Base-by-base conservation (phyloP, 768 basidiomycete species). In the Boletus rubropictus region DNA sequence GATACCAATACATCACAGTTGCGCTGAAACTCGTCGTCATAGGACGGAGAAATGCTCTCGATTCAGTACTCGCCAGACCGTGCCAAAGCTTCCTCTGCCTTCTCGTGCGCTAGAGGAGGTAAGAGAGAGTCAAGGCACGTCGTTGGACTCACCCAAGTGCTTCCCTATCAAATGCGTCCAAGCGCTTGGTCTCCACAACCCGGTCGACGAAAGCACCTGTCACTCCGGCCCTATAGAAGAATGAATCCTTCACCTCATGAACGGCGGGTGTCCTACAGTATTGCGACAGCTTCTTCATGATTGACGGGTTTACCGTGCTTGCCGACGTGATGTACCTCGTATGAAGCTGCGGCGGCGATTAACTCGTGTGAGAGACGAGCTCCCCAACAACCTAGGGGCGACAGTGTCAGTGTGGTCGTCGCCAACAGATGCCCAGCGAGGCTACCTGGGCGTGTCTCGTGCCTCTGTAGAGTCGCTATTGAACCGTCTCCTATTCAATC, bases 301-400 rank as follows among this genome's bases (percentile, higher is more conserved):
- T 42, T 63, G 27, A 46, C 52, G 5, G 63, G 63, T 25, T 56
- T 50, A 6, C 65, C 59, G 1, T 54, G 34, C 15, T 9, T 11
- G 8, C 3, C 29, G 44, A 59, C 38, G 29, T 65, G 61, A 3
- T 59, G 4, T 44, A 46, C 63, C 49, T 64, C 65, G 41, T 60
- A 64, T 8, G 63, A 59, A 3, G 63, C 63, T 2, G 65, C 63
- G 10, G 48, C 58, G 3, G 61, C 59, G 45, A 65, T 39, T 40
- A 59, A 21, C 37, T 67, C 59, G 28, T 65, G 64, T 6, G 55
- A 57, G 37, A 65, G 25, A 20, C 59, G 54, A 12, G 57, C 55
- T 20, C 53, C 11, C 29, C 50, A 6, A 35, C 39, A 17, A 62
- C 36, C 62, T 65, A 33, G 17, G 10, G 20, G 24, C 5, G 27